These are phyloP conservation scores for Nematodospora valgi DNA, from an alignment of 805 yeast genomes.

Conservation along the genomic window DNA sequence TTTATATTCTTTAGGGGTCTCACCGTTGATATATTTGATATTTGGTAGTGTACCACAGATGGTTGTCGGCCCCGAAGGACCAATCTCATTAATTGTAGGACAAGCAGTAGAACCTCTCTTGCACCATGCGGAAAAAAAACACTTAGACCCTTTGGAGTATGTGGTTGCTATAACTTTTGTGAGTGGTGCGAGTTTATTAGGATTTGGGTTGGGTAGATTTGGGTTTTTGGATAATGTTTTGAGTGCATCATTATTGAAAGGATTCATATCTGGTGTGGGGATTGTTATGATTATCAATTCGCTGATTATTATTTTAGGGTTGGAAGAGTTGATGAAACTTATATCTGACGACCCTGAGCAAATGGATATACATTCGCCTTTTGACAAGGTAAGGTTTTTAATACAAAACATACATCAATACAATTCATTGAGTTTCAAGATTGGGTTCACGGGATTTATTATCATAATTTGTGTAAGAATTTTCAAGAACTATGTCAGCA, in stretches of 20 bases:
- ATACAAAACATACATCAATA: slow-evolving; percentile 41
- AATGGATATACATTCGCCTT: slow-evolving; percentile 54
- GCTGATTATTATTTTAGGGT: slow-evolving; percentile 66
- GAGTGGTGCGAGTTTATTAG: slow-evolving; percentile 69
- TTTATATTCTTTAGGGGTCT: slow-evolving; percentile 33
- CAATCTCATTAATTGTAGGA: slow-evolving; percentile 45
- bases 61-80: slow-evolving; percentile 46
- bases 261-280: slow-evolving; percentile 44
- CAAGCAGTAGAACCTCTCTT: slow-evolving; percentile 43
- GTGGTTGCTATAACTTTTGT: slow-evolving; percentile 68
- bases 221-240: slow-evolving; percentile 60
- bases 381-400: slow-evolving; percentile 63
- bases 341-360: slow-evolving; percentile 30
- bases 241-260: slow-evolving; percentile 38
- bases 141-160: slow-evolving; percentile 45
- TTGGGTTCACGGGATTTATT: slow-evolving; percentile 57
- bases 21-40: slow-evolving; percentile 38
- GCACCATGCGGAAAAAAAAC: slow-evolving; percentile 29
- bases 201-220: slow-evolving; percentile 75
- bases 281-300: slow-evolving; percentile 56
- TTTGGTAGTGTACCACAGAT: slow-evolving; percentile 46
- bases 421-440: slow-evolving; percentile 58
- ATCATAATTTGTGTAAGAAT: slow-evolving; percentile 41
- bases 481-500: slow-evolving; percentile 30
- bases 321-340: slow-evolving; percentile 42